Evolutionary conservation across 2,329 filamentous ascomycete genomes (phyloP).

Genomic region (Ilyonectria mors-panacis): DNA sequence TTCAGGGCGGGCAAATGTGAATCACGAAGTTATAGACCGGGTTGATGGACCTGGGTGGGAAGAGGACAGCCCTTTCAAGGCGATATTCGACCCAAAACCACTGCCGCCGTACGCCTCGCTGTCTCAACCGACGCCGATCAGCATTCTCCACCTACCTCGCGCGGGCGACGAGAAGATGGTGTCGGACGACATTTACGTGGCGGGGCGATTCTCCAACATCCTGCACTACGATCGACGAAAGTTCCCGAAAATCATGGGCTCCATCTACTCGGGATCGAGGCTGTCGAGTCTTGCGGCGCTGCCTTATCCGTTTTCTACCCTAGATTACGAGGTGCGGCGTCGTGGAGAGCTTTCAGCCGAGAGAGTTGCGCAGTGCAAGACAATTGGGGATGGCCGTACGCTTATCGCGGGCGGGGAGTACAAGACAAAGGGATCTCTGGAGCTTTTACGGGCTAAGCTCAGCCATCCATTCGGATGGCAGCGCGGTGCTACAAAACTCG

Average conservation of each 20-base stretch:
- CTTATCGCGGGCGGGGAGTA: conserved; percentile 91
- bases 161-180: conserved; percentile 66
- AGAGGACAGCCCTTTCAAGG: conserved; percentile 51
- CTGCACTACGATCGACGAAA: conserved; percentile 90
- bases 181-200: conserved; percentile 88
- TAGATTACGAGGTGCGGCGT: conserved; percentile 72
- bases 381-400: conserved; percentile 69
- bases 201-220: conserved; percentile 89
- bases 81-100: conserved; percentile 67
- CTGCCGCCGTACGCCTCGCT: conserved; percentile 77
- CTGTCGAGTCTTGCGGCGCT: conserved; percentile 81
- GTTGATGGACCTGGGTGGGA: conserved; percentile 49
- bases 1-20: conserved; percentile 65
- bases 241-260: conserved; percentile 83
- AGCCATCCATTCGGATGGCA: conserved; percentile 47
- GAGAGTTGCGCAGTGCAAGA: conserved; percentile 68
- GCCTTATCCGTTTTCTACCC: conserved; percentile 76
- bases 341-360: conserved; percentile 69
- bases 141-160: conserved; percentile 82
- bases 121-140: conserved; percentile 85
- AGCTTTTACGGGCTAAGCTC: conserved; percentile 82
- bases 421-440: conserved; percentile 90
- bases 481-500: conserved; percentile 57
- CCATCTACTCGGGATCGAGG: conserved; percentile 86
- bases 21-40: conserved; percentile 54